Base-by-base conservation (phyloP, 2,329 filamentous ascomycete genomes). In the Alternaria arbusti region DNA sequence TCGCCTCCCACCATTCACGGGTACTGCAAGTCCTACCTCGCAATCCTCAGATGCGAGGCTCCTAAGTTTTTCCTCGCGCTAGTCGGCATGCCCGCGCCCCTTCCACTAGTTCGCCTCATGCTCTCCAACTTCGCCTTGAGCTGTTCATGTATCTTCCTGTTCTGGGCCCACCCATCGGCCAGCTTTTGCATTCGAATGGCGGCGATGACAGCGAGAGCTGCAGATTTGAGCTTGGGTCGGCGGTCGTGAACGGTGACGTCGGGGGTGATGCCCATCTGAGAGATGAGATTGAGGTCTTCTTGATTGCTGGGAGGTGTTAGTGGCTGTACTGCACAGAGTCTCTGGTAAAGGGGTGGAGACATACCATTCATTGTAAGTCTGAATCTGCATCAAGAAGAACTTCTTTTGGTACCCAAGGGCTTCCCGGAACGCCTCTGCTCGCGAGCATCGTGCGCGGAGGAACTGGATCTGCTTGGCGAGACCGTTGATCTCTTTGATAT, bases 401-500 rank as follows among this genome's bases (percentile, higher is more conserved):
- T 87, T 89, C 86, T 99, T 99, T 67, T 93, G 93, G 82, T 91
- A 97, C 9, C 91, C 92, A 30, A 95, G 87, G 73, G 94, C 92
- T 66, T 87, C 86, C 45, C 96, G 87, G 81, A 98, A 90, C 54
- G 87, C 88, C 70, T 92, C 89, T 80, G 97, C 95, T 30, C 96
- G 88, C 76, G 88, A 86, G 82, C 91, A 92, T 56, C 91, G 89
- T 2, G 93, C 92, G 73, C 94, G 89, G 78, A 98, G 88, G 89
- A 92, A 98, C 74, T 94, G 88, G 78, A 98, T 95, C 81, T 98
- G 94, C 82, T 96, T 91, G 57, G 89, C 88, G 76, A 98, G 86
- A 17, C 95, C 95, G 70, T 90, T 88, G 57, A 97, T 83, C 81
- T 96, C 92, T 79, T 89, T 90, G 72, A 86, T 84, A 78, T 96